Evolutionary conservation across 2,329 filamentous ascomycete genomes (phyloP).

Genomic region (Fusarium mundagurra): DNA sequence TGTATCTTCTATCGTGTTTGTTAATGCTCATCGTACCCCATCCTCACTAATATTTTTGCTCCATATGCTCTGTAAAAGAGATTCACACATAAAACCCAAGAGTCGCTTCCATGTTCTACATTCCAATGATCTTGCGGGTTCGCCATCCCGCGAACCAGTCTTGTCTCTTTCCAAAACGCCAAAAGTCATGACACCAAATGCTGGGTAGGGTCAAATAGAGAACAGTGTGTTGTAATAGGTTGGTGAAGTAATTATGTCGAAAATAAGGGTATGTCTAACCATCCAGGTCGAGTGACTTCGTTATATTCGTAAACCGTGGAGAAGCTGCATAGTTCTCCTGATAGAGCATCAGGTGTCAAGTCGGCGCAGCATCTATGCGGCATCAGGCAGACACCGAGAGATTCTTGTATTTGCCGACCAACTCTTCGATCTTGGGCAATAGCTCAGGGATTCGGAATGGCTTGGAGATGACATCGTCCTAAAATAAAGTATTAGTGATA

Average conservation of each 20-base stretch:
- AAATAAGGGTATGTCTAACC: constrained; percentile 16
- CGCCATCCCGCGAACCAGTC: constrained; percentile 25
- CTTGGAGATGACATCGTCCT: constrained; percentile 82
- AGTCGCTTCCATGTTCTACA: constrained; percentile 31
- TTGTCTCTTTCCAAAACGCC: constrained; percentile 38
- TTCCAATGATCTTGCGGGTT: constrained; percentile 7
- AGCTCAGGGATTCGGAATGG: constrained; percentile 81
- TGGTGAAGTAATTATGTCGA: constrained; percentile 28
- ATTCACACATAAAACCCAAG: background rate
- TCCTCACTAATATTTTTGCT: background rate
- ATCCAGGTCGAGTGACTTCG: constrained; percentile 12
- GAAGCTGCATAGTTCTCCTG: background rate
- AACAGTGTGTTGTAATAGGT: constrained; percentile 18
- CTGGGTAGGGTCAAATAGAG: constrained; percentile 15
- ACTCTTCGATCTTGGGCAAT: constrained; percentile 72
- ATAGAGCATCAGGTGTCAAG: background rate
- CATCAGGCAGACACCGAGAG: constrained; percentile 40
- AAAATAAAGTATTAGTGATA: constrained; percentile 5
- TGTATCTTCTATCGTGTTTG: constrained; percentile 25
- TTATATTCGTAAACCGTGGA: constrained; percentile 18
- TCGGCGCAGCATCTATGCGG: background rate
- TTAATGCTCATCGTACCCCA: constrained; percentile 11
- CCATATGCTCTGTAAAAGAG: background rate
- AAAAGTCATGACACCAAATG: constrained; percentile 25
- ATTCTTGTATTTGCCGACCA: constrained; percentile 55